Conservation (phyloP, 768 basidiomycete species). For the Gyrodon lividus region DNA sequence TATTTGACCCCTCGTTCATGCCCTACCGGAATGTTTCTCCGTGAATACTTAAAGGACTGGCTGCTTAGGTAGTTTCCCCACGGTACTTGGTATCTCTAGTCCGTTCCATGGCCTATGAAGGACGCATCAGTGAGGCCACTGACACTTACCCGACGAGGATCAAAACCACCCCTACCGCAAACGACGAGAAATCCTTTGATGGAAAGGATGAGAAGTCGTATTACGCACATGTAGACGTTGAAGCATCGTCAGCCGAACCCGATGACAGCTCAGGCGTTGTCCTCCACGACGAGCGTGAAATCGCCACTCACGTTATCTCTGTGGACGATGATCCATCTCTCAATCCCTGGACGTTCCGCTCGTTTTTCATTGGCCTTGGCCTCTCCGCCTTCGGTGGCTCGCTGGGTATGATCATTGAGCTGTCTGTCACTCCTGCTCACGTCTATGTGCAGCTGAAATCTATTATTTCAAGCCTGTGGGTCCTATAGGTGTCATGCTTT, state of each 20-base stretch:
- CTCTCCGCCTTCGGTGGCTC: slow-evolving; percentile 51
- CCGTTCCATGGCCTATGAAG: slow-evolving; percentile 6
- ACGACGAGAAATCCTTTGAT: slow-evolving; percentile 19
- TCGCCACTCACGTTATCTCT: slow-evolving; percentile 46
- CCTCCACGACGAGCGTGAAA: slow-evolving; percentile 45
- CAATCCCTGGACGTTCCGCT: slow-evolving; percentile 39
- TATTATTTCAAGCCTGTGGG: slow-evolving; percentile 60
- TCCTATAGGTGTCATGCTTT: not conserved
- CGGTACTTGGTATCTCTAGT: not conserved
- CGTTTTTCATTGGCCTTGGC: slow-evolving; percentile 55
- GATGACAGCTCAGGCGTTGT: slow-evolving; percentile 12
- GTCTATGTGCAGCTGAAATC: slow-evolving; percentile 43
- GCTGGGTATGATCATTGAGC: slow-evolving; percentile 35
- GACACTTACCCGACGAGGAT: not conserved
- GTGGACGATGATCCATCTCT: slow-evolving; percentile 33
- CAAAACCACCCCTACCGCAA: not conserved
- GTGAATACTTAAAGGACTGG: not conserved
- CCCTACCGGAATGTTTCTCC: not conserved
- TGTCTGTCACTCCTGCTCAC: slow-evolving; percentile 6
- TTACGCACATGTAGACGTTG: slow-evolving; percentile 35
- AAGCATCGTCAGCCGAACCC: slow-evolving; percentile 13
- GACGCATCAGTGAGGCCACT: not conserved
- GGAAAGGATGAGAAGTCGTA: slow-evolving; percentile 10
- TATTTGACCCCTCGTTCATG: not conserved
- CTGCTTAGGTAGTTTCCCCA: slow-evolving; percentile 3